These are phyloP conservation scores for Candida odintsovae DNA, from an alignment of 805 yeast genomes.

Conservation along the genomic window DNA sequence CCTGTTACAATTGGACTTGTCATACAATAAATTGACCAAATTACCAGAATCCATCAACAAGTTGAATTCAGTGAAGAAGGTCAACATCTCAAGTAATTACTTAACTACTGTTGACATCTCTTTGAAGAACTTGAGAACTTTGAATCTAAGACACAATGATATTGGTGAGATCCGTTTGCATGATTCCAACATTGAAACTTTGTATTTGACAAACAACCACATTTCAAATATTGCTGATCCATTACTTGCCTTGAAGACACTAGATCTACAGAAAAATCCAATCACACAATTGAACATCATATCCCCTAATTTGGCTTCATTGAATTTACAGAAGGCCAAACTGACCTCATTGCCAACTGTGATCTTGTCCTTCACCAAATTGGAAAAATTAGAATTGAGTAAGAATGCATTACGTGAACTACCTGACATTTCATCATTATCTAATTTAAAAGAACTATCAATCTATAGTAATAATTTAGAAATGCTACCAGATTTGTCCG, in stretches of 20 bases:
- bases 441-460: constrained; percentile 59
- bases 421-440: constrained; percentile 63
- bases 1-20: constrained; percentile 65
- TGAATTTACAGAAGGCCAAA: constrained; percentile 79
- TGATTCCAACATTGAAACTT: constrained; percentile 50
- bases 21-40: constrained; percentile 64
- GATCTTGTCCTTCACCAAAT: constrained; percentile 55
- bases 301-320: constrained; percentile 56
- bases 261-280: constrained; percentile 80
- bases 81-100: constrained; percentile 72
- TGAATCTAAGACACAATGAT: constrained; percentile 75
- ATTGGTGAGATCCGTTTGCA: constrained; percentile 42
- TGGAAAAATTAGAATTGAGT: constrained; percentile 72
- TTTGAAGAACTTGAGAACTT: constrained; percentile 52
- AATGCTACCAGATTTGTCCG: constrained; percentile 60
- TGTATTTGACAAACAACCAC: constrained; percentile 68
- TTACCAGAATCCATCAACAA: constrained; percentile 60
- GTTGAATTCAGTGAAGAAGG: constrained; percentile 54
- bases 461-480: constrained; percentile 71
- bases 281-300: constrained; percentile 58
- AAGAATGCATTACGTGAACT: constrained; percentile 74
- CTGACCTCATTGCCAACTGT: constrained; percentile 65
- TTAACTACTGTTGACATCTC: constrained; percentile 35
- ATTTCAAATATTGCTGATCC: constrained; percentile 64
- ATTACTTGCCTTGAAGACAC: constrained; percentile 55